These are phyloP conservation scores for Cardamine chenopodiifolia DNA, from an alignment of 345 rosid genomes.

Conservation along the genomic window DNA sequence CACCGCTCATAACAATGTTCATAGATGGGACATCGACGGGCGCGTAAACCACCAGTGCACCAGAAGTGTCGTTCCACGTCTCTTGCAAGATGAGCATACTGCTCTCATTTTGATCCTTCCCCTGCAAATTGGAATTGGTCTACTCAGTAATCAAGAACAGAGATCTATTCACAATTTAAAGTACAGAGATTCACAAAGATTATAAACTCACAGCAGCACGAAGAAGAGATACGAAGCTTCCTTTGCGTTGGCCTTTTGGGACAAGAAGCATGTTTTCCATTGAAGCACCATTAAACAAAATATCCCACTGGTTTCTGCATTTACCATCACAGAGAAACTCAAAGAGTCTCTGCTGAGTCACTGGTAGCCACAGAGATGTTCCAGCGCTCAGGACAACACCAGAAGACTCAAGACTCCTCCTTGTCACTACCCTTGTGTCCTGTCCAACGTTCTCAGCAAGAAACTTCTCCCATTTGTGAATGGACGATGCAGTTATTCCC, in stretches of 20 bases:
- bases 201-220: conserved; percentile 53
- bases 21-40: conserved; percentile 59
- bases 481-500: conserved; percentile 56
- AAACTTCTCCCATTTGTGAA: conserved; percentile 58
- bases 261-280: conserved; percentile 54
- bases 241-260: conserved; percentile 48
- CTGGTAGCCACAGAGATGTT: conserved; percentile 70
- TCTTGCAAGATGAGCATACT: conserved; percentile 67
- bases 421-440: conserved; percentile 55
- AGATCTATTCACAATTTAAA: not conserved
- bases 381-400: conserved; percentile 63
- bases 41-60: conserved; percentile 63
- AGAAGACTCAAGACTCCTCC: conserved; percentile 51
- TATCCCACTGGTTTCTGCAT: conserved; percentile 62
- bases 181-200: not conserved
- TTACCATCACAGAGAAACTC: conserved; percentile 57
- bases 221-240: conserved; percentile 55
- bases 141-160: conserved; percentile 13
- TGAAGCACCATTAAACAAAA: conserved; percentile 51
- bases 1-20: conserved; percentile 51
- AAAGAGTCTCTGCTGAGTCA: conserved; percentile 55
- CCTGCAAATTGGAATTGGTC: conserved; percentile 39
- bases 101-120: conserved; percentile 40
- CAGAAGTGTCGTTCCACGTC: conserved; percentile 59
- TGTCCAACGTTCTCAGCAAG: conserved; percentile 47